phyloP scores from a whole-genome alignment of 2,329 filamentous ascomycete genomes.

The Ampelomyces quisqualis region DNA sequence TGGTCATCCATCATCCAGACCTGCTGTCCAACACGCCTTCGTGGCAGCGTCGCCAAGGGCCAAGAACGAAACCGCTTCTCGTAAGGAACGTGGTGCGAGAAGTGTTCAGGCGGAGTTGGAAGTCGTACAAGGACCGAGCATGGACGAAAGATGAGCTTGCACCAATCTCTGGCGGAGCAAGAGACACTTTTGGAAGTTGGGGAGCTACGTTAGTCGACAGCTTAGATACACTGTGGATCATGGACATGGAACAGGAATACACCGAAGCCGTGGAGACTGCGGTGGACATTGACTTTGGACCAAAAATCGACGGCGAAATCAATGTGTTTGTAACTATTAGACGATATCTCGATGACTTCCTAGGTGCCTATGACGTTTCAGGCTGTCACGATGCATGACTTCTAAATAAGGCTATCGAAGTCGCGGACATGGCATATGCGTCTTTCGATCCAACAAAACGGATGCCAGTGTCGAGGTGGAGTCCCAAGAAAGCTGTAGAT shows the following conservation, averaged over 20 bases:
- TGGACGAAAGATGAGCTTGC: constrained; percentile 52
- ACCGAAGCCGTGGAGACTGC: constrained; percentile 47
- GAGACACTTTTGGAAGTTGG: constrained; percentile 50
- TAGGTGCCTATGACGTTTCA: constrained; percentile 85
- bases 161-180: constrained; percentile 44
- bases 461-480: constrained; percentile 66
- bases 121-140: constrained; percentile 53
- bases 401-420: constrained; percentile 74
- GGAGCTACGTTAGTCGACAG: constrained; percentile 49
- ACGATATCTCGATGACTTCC: constrained; percentile 81
- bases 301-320: constrained; percentile 40
- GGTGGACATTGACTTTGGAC: constrained; percentile 46
- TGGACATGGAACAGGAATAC: constrained; percentile 49
- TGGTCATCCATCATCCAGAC: constrained; percentile 1
- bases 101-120: constrained; percentile 44
- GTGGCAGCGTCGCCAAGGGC: constrained; percentile 1
- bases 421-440: constrained; percentile 76
- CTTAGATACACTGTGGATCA: constrained; percentile 50
- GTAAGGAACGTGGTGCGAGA: constrained; percentile 46
- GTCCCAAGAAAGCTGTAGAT: constrained; percentile 38
- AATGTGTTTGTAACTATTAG: constrained; percentile 58
- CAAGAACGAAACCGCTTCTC: constrained; percentile 23
- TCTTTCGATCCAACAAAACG: constrained; percentile 89
- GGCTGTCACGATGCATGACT: constrained; percentile 63
- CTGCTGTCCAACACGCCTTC: constrained; percentile 10